Evolutionary conservation across 208 protist genomes (phyloP), one percentile per base, ranked within the genome.

Genomic region (Trypanosomatidae sp.): DNA sequence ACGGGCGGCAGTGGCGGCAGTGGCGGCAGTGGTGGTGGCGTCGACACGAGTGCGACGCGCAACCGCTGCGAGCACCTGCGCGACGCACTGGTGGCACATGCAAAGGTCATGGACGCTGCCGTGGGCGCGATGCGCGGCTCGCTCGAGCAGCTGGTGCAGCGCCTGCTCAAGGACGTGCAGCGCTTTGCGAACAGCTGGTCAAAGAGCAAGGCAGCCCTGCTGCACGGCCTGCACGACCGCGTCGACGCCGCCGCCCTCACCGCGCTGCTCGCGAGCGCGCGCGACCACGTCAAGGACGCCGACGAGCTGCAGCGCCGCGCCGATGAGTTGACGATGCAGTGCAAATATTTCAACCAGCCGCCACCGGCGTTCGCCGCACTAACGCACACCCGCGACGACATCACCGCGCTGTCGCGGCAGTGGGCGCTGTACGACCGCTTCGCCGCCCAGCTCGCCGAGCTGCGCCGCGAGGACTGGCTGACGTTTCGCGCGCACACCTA

Each of bases 401-500:
- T 91, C 15, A 55, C 68, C 30, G 51, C 46, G 26, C 81, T 64
- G 13, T 67, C 73, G 15, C 21, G 39, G 25, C 82, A 84, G 72
- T 95, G 85, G 88, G 49, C 43, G 2, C 52, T 96, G 3, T 95
- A 92, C 62, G 87, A 97, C 47, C 43, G 56, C 25, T 97, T 83
- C 53, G 46, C 65, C 23, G 67, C 56, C 32, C 66, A 78, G 48
- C 61, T 97, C 6, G 69, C 43, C 39, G 65, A 58, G 41, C 49
- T 97, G 16, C 69, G 80, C 35, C 41, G 62, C 8, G 84, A 97
- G 62, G 87, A 96, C 55, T 98, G 96, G 96, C 66, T 97, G 33
- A 89, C 87, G 5, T 97, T 98, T 56, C 86, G 95, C 42, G 46
- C 73, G 10, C 81, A 94, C 56, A 79, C 69, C 50, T 95, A 85